Conservation (phyloP, 78 protist species). For the Pigoraptor vietnamica region DNA sequence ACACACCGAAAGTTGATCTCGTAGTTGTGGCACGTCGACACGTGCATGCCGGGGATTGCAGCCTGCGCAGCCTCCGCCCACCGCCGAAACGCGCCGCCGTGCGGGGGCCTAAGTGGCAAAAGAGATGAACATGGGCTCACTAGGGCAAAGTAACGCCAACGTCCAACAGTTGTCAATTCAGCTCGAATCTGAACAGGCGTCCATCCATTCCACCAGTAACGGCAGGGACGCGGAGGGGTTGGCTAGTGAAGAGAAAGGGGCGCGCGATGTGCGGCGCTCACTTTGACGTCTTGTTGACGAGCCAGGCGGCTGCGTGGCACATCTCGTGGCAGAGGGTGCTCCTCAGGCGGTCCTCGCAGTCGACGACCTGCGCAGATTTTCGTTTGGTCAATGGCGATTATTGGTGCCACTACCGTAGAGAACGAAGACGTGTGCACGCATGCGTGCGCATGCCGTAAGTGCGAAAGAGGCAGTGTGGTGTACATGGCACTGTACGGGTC, state of each 20-base stretch:
- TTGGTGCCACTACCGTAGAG: no score
- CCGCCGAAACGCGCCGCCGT: neutral
- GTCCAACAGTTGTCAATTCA: no score
- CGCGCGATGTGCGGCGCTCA: no score
- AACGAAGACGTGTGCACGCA: neutral
- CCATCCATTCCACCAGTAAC: no score
- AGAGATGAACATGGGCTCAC: no score
- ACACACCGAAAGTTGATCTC: neutral
- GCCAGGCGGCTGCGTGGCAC: constrained; percentile 33
- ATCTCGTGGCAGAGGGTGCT: constrained; percentile 19
- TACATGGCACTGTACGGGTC: neutral
- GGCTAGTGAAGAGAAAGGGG: no score
- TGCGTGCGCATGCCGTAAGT: neutral
- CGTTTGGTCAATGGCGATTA: neutral
- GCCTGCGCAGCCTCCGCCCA: neutral
- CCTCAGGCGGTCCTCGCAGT: neutral
- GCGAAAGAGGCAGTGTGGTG: neutral
- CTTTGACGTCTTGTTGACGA: neutral
- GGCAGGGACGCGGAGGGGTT: no score
- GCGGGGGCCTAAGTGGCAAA: constrained; percentile 36
- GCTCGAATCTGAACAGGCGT: no score
- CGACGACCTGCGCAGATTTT: neutral
- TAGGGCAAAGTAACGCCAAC: no score
- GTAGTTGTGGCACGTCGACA: constrained; percentile 24
- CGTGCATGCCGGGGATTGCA: neutral